Conservation (phyloP, 192 early-diverging fungal genomes). For the Podila clonocystis region DNA sequence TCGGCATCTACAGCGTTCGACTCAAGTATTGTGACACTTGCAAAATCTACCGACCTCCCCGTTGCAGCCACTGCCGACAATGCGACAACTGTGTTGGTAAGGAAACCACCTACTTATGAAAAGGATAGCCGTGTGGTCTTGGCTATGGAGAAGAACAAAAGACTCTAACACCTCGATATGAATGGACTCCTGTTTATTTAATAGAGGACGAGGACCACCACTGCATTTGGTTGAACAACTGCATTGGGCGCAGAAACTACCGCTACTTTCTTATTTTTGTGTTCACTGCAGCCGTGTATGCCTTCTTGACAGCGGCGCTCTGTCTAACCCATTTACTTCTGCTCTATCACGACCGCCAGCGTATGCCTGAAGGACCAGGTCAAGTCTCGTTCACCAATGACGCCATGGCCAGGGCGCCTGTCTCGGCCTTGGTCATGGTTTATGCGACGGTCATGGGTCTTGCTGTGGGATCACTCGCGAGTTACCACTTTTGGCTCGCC, state of each 20-base stretch:
- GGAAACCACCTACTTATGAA: slow-evolving; percentile 3
- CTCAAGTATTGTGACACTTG: slow-evolving; percentile 95
- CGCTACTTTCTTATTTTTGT: slow-evolving; percentile 87
- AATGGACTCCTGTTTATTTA: too few relatives aligned
- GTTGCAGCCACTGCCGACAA: slow-evolving; percentile 85
- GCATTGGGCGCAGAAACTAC: slow-evolving; percentile 87
- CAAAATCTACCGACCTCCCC: slow-evolving; percentile 86
- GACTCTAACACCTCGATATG: not conserved
- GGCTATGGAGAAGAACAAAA: too few relatives aligned
- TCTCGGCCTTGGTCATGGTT: slow-evolving; percentile 72
- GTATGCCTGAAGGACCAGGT: not conserved
- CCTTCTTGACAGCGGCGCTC: slow-evolving; percentile 67
- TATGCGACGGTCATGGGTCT: slow-evolving; percentile 65
- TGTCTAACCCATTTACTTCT: slow-evolving; percentile 66
- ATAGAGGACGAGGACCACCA: slow-evolving; percentile 86
- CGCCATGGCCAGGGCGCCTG: slow-evolving; percentile 36
- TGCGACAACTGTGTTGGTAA: slow-evolving; percentile 92
- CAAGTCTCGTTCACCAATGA: slow-evolving; percentile 12
- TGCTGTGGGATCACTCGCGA: slow-evolving; percentile 77
- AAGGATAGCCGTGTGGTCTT: not conserved
- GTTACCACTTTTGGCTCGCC: slow-evolving; percentile 80
- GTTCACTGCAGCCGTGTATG: slow-evolving; percentile 66
- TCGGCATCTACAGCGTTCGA: slow-evolving; percentile 69
- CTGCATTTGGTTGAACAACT: slow-evolving; percentile 96
- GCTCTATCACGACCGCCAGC: slow-evolving; percentile 26